phyloP scores from a whole-genome alignment of 192 early-diverging fungal genomes.

The Mortierella antarctica region DNA sequence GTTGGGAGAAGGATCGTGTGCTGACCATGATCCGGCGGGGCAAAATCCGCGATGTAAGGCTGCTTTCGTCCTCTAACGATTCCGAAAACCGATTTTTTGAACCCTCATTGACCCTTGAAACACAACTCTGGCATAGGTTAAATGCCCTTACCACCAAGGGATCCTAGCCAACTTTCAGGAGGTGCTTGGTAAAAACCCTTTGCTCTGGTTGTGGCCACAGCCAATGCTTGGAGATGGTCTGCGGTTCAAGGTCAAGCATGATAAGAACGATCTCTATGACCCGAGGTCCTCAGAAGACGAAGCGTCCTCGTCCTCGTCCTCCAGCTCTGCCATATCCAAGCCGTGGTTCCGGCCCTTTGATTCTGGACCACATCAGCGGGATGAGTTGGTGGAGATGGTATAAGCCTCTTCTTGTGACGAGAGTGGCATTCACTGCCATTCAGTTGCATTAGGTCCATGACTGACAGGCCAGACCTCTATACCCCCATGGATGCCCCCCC shows the following conservation, averaged over 20 bases:
- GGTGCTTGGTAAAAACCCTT: slow-evolving; percentile 74
- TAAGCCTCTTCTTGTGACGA: background rate
- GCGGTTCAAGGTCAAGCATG: slow-evolving; percentile 62
- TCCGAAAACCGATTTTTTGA: background rate
- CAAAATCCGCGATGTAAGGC: slow-evolving; percentile 65
- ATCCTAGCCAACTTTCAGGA: slow-evolving; percentile 74
- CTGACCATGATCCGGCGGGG: slow-evolving; percentile 68
- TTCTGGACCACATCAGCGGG: background rate
- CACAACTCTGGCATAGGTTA: slow-evolving; percentile 21
- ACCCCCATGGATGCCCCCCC: too few relatives aligned
- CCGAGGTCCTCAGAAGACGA: slow-evolving; percentile 6
- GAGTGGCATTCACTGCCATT: too few relatives aligned
- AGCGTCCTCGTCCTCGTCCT: background rate
- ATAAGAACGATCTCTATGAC: background rate
- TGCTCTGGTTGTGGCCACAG: slow-evolving; percentile 86
- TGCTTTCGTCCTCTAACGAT: background rate
- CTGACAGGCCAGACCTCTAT: too few relatives aligned
- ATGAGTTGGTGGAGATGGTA: slow-evolving; percentile 13
- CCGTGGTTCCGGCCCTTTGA: slow-evolving; percentile 9
- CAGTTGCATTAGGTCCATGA: too few relatives aligned
- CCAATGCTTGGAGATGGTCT: slow-evolving; percentile 70
- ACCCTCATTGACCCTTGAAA: background rate
- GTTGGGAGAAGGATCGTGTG: slow-evolving; percentile 78
- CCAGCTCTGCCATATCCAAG: background rate
- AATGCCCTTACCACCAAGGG: slow-evolving; percentile 90